Base-by-base conservation (phyloP, 2,329 filamentous ascomycete species). In the Periconia digitata region DNA sequence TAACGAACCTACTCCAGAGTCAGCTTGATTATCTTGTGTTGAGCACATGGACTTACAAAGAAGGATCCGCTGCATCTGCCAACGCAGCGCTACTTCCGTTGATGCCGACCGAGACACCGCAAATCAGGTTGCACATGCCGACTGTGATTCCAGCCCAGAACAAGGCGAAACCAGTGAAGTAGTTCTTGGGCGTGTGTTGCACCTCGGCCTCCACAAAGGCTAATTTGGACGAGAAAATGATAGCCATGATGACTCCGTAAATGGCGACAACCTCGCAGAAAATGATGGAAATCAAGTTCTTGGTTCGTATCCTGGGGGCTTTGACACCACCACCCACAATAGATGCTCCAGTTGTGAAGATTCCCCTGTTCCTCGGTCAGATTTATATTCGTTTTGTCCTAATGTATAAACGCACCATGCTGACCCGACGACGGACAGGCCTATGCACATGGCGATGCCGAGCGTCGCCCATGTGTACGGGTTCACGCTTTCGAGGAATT, bases 211-310 rank as follows among this genome's bases (percentile, higher is more conserved):
- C 80, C 23, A 94, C 81, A 47, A 80, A 72, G 62, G 83, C 81
- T 62, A 99, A 77, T 75, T 96, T 95, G 53, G 92, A 83, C 38
- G 92, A 95, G 79, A 97, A 97, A 66, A 99, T 89, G 72, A 99
- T 99, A 64, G 92, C 88, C 91, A 99, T 99, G 77, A 99, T 99
- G 75, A 99, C 92, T 65, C 95, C 95, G 81, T 99, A 99, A 74
- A 99, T 99, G 74, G 94, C 94, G 67, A 99, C 94, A 69, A 99
- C 94, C 78, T 99, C 94, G 79, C 94, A 99, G 78, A 99, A 99
- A 77, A 99, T 97, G 75, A 99, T 99, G 66, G 92, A 97, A 72
- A 99, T 97, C 69, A 99, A 76, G 80, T 99, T 99, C 85, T 99
- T 99, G 56, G 94, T 99, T 72, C 94, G 90, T 76, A 99, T 99